Evolutionary conservation across 1,284 basidiomycete species (phyloP).

Genomic region (Mycosarcoma mackinlayi): DNA sequence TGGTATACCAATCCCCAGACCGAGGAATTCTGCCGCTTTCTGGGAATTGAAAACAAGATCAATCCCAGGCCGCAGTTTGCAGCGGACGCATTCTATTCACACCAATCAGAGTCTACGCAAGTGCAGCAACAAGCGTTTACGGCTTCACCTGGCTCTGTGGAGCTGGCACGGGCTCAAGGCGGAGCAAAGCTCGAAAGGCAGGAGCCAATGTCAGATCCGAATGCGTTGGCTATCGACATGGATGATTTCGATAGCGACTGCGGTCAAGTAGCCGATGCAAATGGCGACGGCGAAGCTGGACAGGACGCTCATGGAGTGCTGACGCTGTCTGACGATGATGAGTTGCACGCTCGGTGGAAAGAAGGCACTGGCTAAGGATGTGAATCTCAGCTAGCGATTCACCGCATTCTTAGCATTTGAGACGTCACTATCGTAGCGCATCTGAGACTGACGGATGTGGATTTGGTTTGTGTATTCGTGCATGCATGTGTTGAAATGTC

Average conservation of each 20-base stretch:
- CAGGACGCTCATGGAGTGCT: conserved; percentile 1
- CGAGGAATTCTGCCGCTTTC: conserved; percentile 81
- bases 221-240: conserved; percentile 35
- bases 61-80: conserved; percentile 20
- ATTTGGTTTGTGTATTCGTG: too few species aligned
- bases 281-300: background rate
- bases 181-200: background rate
- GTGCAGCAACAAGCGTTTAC: too few species aligned
- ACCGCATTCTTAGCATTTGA: background rate
- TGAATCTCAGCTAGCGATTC: background rate
- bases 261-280: background rate
- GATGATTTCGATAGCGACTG: conserved; percentile 29
- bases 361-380: conserved; percentile 41
- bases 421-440: too few species aligned
- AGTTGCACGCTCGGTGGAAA: conserved; percentile 45
- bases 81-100: background rate
- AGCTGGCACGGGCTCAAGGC: too few species aligned
- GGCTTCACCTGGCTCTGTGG: too few species aligned
- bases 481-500: too few species aligned
- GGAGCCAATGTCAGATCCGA: conserved; percentile 18
- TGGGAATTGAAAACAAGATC: conserved; percentile 78
- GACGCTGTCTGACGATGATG: conserved; percentile 33
- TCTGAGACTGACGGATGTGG: too few species aligned
- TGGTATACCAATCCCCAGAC: conserved; percentile 93
- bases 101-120: too few species aligned